Evolutionary conservation across 371 early-diverging fungal genomes (phyloP), one percentile per base, ranked within the genome.

Genomic region (Mucor lusitanicus): DNA sequence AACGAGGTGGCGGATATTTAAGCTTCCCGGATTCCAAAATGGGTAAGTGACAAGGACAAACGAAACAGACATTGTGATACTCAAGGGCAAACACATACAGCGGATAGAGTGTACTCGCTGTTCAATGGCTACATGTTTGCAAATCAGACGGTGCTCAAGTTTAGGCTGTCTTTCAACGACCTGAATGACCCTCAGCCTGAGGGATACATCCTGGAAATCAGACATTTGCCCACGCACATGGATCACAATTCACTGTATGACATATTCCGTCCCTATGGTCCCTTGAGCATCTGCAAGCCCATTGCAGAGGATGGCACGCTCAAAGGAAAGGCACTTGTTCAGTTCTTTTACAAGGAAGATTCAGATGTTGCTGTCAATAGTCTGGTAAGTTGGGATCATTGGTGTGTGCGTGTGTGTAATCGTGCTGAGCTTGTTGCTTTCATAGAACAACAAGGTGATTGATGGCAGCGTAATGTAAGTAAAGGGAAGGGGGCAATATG

Each of bases 191-290:
- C 74, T 39, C 67, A 69, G 48, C 63, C 76, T 3, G 64, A 72
- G 50, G 75, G 75, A 0, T 33, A 40, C n/a, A 54, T 78, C 11
- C 55, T 80, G n/a, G 71, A 74, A 44, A 70, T 81, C 11, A 72
- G 66, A 28, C 32, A 74, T 27, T 59, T 83, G 23, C 70, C 75
- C 30, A 44, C 12, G 11, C 56, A 62, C 61, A 73, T 73, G 12
- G 71, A 72, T 32, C 73, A 80, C 42, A 69, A 66, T 35, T 32
- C 33, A 8, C 56, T 83, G 3, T 79, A 73, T 68, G 67, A 79
- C 25, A 59, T 74, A 6, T 81, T 81, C 60, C 76, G 76, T 42
- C 70, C 72, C n/a, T 83, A 56, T 62, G 84, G 84, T 21, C 75
- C 80, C 28, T 61, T 83, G 19, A 71, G 63, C 68, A 72, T 72